Evolutionary conservation across 1,284 basidiomycete species (phyloP), one percentile per base, ranked within the genome.

Genomic region (Lignosus rhinocerotis): DNA sequence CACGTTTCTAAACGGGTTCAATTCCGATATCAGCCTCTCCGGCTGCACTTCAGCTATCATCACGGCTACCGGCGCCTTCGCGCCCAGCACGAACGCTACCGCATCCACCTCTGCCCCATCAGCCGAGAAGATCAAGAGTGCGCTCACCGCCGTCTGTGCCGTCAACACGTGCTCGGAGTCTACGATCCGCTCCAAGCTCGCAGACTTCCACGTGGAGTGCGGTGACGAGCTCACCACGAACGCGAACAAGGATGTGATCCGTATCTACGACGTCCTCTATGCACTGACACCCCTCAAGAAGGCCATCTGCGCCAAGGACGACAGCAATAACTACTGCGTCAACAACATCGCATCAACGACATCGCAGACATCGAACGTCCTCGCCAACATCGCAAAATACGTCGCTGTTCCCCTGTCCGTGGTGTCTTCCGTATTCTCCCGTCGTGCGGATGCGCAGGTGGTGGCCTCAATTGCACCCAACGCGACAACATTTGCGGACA

Each of bases 261-360:
- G 73, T 39, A 75, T 83, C 4, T 97, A 96, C 76, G 94, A 96
- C 71, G 77, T 84, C 45, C 76, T 96, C 45, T 97, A 93, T 78
- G 66, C 81, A 60, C 64, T 94, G 52, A 66, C 72, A 6, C 93
- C 94, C 5, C 71, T 95, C 68, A 76, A 76, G 65, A 65, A 70
- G 14, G 87, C 92, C 38, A 70, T 93, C 46, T 96, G 94, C 76
- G 67, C 87, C 50, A 89, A 89, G 78, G 84, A 90, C 67, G 83
- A 86, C 65, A 80, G 71, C 62, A 87, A 85, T 46, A 71, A 74
- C 14, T 96, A 83, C 76, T 96, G 94, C 70, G 83, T 83, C 43
- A 55, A 55, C 45, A 55, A 58, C 36, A 57, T 67, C 32, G 56
- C 59, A 60, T 63, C 64, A 32, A 57, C 65, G 16, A 60, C 65